Conservation (phyloP, 345 rosid genomes). For the Sisymbrium irio region DNA sequence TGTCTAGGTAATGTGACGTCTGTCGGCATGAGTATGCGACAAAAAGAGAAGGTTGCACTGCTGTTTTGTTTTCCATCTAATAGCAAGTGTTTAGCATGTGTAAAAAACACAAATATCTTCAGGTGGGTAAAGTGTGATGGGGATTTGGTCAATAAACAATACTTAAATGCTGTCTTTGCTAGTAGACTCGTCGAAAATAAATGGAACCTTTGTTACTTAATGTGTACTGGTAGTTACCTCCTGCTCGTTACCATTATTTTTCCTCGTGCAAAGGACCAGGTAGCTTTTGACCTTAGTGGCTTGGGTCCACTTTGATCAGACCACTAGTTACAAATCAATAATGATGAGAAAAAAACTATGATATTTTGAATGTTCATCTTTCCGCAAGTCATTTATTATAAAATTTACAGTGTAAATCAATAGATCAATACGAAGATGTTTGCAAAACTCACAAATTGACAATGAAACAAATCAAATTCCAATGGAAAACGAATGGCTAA, state of each 20-base stretch:
- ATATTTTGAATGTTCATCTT: neutral
- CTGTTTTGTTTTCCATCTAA: neutral
- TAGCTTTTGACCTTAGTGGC: slow-evolving; percentile 16
- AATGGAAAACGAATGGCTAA: too few relatives aligned
- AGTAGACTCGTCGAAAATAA: neutral
- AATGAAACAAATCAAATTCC: neutral
- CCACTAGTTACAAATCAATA: neutral
- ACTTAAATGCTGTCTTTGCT: neutral
- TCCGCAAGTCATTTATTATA: neutral
- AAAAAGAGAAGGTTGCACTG: neutral
- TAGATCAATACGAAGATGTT: neutral
- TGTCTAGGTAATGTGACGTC: slow-evolving; percentile 9
- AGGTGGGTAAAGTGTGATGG: slow-evolving; percentile 18
- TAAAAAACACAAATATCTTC: neutral
- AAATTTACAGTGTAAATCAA: neutral
- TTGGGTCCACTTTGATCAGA: slow-evolving; percentile 19
- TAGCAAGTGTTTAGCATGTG: slow-evolving; percentile 4
- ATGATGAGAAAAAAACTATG: neutral
- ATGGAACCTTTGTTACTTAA: neutral
- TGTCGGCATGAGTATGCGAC: slow-evolving; percentile 15
- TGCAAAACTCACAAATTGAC: neutral
- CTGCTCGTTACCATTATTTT: slow-evolving; percentile 4
- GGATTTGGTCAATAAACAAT: slow-evolving; percentile 3
- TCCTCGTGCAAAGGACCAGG: neutral
- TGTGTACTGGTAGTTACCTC: neutral